Evolutionary conservation across 352 stramenopile genomes (phyloP).

Genomic region (Globisporangium irregulare): DNA sequence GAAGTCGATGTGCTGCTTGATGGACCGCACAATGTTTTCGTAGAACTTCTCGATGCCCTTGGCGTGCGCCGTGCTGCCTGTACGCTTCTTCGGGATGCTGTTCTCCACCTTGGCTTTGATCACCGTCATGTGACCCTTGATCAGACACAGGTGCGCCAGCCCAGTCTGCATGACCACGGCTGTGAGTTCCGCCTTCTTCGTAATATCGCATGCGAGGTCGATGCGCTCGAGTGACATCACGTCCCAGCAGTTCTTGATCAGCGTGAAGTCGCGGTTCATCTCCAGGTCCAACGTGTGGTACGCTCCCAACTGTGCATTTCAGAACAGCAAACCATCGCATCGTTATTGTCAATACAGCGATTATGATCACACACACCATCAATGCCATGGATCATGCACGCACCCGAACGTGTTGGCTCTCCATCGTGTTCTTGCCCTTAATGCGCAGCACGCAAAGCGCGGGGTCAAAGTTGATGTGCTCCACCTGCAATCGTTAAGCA

Average conservation of each 20-base stretch:
- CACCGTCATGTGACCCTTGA: slow-evolving; percentile 96
- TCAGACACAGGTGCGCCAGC: slow-evolving; percentile 96
- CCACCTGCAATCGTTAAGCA: slow-evolving; percentile 53
- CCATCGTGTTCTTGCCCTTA: slow-evolving; percentile 92
- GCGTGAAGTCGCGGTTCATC: slow-evolving; percentile 94
- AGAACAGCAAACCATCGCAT: not conserved
- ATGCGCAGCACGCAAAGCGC: slow-evolving; percentile 92
- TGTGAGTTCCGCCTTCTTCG: slow-evolving; percentile 93
- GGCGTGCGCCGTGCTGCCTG: slow-evolving; percentile 90
- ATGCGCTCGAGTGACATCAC: slow-evolving; percentile 96
- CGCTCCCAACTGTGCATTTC: slow-evolving; percentile 82
- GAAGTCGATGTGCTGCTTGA: slow-evolving; percentile 97
- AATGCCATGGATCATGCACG: no score
- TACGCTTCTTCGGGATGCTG: slow-evolving; percentile 97
- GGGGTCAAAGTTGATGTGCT: slow-evolving; percentile 97
- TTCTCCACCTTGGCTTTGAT: slow-evolving; percentile 94
- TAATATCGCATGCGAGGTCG: slow-evolving; percentile 93
- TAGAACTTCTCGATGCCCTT: slow-evolving; percentile 97
- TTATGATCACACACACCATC: no score
- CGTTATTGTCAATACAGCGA: no score
- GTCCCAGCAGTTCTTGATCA: slow-evolving; percentile 98
- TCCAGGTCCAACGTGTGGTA: slow-evolving; percentile 98
- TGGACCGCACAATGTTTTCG: slow-evolving; percentile 94
- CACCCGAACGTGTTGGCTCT: slow-evolving; percentile 95
- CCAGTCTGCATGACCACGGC: slow-evolving; percentile 96